phyloP scores from a whole-genome alignment of 345 rosid genomes.

The Abelmoschus esculentus region DNA sequence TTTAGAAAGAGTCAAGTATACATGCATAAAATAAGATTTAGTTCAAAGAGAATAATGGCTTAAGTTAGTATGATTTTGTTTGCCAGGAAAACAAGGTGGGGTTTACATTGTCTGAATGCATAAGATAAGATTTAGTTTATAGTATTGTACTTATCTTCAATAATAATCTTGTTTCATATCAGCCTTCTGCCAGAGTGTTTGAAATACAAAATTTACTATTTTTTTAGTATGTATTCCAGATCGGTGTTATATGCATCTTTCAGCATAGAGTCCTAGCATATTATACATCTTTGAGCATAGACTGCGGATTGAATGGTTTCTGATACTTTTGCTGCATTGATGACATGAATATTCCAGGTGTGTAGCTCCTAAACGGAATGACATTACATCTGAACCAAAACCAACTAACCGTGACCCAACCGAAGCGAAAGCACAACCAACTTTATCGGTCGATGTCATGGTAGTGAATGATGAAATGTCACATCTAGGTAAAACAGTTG shows the following conservation, averaged over 20 bases:
- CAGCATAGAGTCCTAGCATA: no score
- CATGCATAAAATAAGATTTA: neutral
- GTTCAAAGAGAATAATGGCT: neutral
- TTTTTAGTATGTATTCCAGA: no score
- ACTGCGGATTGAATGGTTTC: neutral
- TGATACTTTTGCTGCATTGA: constrained; percentile 13
- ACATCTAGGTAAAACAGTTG: constrained; percentile 14
- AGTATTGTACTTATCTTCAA: no score
- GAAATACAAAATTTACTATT: no score
- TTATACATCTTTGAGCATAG: neutral
- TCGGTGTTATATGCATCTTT: no score
- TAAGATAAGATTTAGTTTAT: no score
- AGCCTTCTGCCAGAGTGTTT: no score
- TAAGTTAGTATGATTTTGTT: neutral
- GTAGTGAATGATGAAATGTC: constrained; percentile 25
- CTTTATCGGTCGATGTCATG: constrained; percentile 13
- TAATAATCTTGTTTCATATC: no score
- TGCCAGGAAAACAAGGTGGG: neutral
- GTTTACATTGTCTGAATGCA: neutral
- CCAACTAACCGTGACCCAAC: constrained; percentile 23
- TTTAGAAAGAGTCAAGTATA: neutral
- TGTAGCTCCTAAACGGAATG: constrained; percentile 26
- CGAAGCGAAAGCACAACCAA: constrained; percentile 17
- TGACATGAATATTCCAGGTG: constrained; percentile 30
- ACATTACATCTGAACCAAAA: constrained; percentile 25